A percentile compares a stretch with the other conserved stretches of the same genome.
These are phyloP conservation scores for Rhynchospora pubera DNA, from an alignment of 176 grass and related monocot species.

Conservation along the genomic window DNA sequence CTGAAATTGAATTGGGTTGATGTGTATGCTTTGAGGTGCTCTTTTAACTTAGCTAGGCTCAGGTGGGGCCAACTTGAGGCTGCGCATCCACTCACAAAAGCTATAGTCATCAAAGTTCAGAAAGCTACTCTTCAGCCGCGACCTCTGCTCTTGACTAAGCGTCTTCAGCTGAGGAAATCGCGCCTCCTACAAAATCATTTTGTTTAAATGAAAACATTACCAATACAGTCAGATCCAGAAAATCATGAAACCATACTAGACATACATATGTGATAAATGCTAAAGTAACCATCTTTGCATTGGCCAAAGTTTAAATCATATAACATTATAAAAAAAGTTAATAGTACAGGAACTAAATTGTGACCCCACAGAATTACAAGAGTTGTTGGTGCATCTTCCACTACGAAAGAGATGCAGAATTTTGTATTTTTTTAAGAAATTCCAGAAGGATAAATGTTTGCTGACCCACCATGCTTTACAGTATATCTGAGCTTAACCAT, in stretches of 20 bases:
- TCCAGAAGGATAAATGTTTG: neutral
- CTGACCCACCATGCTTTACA: neutral
- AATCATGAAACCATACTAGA: neutral
- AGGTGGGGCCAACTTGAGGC: constrained; percentile 80
- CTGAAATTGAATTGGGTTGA: neutral
- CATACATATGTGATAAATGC: neutral
- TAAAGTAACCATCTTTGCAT: neutral
- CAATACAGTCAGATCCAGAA: neutral
- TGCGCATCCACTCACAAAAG: constrained; percentile 99
- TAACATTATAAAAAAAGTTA: neutral
- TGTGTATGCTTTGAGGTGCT: neutral
- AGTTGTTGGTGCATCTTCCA: neutral
- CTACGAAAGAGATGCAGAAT: neutral
- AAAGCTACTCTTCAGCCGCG: constrained; percentile 84
- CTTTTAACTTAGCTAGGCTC: constrained; percentile 57
- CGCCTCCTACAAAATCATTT: constrained; percentile 58
- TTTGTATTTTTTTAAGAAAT: neutral
- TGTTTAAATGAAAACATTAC: neutral
- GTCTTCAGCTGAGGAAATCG: constrained; percentile 77
- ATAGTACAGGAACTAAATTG: neutral
- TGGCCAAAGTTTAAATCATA: too few relatives aligned
- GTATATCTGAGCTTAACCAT: neutral
- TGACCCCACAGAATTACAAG: neutral
- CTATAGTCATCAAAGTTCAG: constrained; percentile 84
- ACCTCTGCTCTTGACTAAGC: constrained; percentile 57